These are phyloP conservation scores for Acmispon strigosus DNA, from an alignment of 306 rosid genomes.

Conservation along the genomic window DNA sequence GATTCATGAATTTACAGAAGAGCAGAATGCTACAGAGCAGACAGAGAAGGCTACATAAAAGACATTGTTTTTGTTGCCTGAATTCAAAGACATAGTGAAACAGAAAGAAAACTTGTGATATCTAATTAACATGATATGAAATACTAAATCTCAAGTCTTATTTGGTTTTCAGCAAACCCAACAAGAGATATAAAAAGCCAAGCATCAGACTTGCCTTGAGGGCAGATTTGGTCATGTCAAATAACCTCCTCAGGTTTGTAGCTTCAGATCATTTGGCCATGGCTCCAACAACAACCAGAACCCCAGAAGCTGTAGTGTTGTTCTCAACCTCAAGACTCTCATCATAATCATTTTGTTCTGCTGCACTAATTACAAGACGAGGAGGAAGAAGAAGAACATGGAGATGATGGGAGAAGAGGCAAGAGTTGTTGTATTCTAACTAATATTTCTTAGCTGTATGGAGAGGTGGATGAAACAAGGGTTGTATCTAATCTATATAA, in stretches of 20 bases:
- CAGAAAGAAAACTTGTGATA: slow-evolving; percentile 8
- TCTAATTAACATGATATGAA: neutral
- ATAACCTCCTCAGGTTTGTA: slow-evolving; percentile 7
- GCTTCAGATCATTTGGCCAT: slow-evolving; percentile 34
- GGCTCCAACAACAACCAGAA: slow-evolving; percentile 22
- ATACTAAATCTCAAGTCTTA: neutral
- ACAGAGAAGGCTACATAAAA: neutral
- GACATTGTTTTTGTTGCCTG: neutral
- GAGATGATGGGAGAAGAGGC: neutral
- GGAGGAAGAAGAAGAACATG: neutral
- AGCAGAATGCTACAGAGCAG: neutral
- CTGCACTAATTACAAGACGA: neutral
- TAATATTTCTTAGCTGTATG: neutral
- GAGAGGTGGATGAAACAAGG: slow-evolving; percentile 9
- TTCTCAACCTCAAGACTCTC: slow-evolving; percentile 22
- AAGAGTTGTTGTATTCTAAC: slow-evolving; percentile 16
- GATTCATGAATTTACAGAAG: slow-evolving; percentile 9
- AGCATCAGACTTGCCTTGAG: slow-evolving; percentile 98
- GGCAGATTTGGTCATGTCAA: slow-evolving; percentile 36
- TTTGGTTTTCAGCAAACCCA: slow-evolving; percentile 18
- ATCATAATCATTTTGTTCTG: slow-evolving; percentile 9
- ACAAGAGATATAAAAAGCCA: slow-evolving; percentile 49
- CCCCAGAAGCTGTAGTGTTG: neutral
- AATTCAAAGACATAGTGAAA: slow-evolving; percentile 4
- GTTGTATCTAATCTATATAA: neutral